Conservation (phyloP, 73 alveolate species). For the Paraurostyla sp. region DNA sequence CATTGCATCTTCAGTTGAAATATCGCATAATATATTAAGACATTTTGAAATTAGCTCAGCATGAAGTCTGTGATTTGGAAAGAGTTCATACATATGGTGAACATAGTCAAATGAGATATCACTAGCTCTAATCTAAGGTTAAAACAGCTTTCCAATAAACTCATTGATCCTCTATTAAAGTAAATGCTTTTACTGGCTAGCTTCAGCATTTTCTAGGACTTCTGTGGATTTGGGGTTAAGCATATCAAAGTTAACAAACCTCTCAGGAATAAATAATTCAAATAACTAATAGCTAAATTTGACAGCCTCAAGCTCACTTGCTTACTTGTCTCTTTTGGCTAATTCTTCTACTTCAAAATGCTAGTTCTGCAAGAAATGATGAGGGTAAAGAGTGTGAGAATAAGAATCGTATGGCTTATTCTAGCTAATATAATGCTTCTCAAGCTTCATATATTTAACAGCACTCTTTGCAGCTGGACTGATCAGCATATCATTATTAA, state of each 20-base stretch:
- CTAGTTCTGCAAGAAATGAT: conserved; percentile 19
- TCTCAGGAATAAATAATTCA: conserved; percentile 20
- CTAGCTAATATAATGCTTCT: conserved; percentile 45
- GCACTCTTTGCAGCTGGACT: conserved; percentile 39
- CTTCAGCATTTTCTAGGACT: neutral
- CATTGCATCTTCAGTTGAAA: conserved; percentile 30
- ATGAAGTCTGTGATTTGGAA: conserved; percentile 67
- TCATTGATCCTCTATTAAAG: neutral
- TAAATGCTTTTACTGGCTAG: neutral
- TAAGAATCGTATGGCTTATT: conserved; percentile 65
- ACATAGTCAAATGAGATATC: conserved; percentile 57
- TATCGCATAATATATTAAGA: conserved; percentile 30
- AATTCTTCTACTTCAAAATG: conserved; percentile 64
- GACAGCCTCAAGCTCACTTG: neutral
- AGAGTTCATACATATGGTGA: conserved; percentile 57
- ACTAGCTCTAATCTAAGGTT: conserved; percentile 30
- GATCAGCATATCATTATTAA: neutral
- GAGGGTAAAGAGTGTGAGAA: conserved; percentile 65
- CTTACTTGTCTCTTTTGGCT: conserved; percentile 37
- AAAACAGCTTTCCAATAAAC: conserved; percentile 7
- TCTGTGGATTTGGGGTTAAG: neutral
- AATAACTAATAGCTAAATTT: neutral
- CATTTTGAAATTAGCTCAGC: conserved; percentile 54
- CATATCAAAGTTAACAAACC: neutral
- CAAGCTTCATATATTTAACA: conserved; percentile 60